Evolutionary conservation across 1,284 basidiomycete species (phyloP), one percentile per base, ranked within the genome.

Genomic region (Rhodotorula glutinis): DNA sequence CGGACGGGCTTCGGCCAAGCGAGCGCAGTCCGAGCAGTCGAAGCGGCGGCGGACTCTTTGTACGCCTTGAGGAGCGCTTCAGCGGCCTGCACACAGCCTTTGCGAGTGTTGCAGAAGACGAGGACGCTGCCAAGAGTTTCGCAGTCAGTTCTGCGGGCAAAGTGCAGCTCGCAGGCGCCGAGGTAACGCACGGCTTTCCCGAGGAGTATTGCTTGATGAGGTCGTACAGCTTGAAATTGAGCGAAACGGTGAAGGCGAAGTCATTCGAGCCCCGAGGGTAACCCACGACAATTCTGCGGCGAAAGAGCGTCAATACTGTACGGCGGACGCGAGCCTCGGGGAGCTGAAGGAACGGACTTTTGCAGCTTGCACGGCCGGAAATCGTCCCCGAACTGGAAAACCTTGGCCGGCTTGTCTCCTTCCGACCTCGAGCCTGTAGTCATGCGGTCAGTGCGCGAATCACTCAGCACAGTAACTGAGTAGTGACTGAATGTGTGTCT

Each of bases 331-430:
- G 0, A 44, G 17, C 7, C 43, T 16, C 14, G 21, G 8, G 4
- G 46, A 4, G 4, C 21, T 88, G 83, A 44, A 4, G n/a, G n/a
- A 3, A 92, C 87, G 71, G 86, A 81, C 64, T 88, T 85, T 5
- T 83, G 85, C 4, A 97, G 82, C 69, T 87, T 87, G 78, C 91
- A 93, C 0, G 93, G 91, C 27, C 93, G 84, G 76, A 85, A 95
- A 64, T 91, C 88, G 74, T 96, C 92, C 2, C 90, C 92, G 74
- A 97, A 97, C 82, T 89, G 84, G 77, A 88, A 90, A n/a, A 89
- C 83, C 52, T 80, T 81, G 3, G 91, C 90, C 57, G 85, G 82
- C 2, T 80, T 60, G 46, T 40, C 51, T 25, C 29, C 53, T 21
- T 46, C n/a, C 30, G 29, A 16, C 7, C 23, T 29, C 29, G 47